Evolutionary conservation across 176 grass and related monocot species (phyloP), one percentile per base, ranked within the genome.

Genomic region (Juncus effusus): DNA sequence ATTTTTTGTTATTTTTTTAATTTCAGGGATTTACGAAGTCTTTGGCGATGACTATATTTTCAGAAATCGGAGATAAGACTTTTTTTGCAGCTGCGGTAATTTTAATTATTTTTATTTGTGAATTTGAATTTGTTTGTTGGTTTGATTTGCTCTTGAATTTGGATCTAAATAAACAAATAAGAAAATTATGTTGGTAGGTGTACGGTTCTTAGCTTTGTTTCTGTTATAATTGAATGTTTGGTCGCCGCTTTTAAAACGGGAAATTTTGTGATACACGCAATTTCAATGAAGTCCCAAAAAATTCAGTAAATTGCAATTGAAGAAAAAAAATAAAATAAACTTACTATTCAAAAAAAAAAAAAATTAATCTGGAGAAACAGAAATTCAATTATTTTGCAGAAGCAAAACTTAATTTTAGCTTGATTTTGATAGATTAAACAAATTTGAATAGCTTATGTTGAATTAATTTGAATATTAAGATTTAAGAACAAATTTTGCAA

Each of bases 31-130:
- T 99, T 68, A 90, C 89, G 51, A 99, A 99, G 85, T 99, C 94
- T 76, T 78, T 99, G 56, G 89, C 83, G 47, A 90, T 99, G 95
- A 99, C 95, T 12, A 80, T 87, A 61, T 73, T 99, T 12, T 90
- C 95, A 13, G 95, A 99, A 85, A 92, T 99, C 78, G 95, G 95
- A 54, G 95, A 99, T 77, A 99, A 99, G 83, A 99, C 95, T 50
- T 99, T 99, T 80, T 99, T 99, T 75, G 84, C 89, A 16, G 95
- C 95, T n/a, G 95, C 95, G 73, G 95, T 97, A 79, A 62, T 10
- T 9, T 14, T 14, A 8, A 7, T 4, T 56, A 6, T 54, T 50
- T 39, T 13, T 12, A 13, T 36, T 12, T 4, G 12, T 42, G 1
- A 13, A 62, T 42, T n/a, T 64, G 15, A 42, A 40, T 37, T 15